phyloP scores from a whole-genome alignment of 164 flowering plant species.

The Vitis riparia region DNA sequence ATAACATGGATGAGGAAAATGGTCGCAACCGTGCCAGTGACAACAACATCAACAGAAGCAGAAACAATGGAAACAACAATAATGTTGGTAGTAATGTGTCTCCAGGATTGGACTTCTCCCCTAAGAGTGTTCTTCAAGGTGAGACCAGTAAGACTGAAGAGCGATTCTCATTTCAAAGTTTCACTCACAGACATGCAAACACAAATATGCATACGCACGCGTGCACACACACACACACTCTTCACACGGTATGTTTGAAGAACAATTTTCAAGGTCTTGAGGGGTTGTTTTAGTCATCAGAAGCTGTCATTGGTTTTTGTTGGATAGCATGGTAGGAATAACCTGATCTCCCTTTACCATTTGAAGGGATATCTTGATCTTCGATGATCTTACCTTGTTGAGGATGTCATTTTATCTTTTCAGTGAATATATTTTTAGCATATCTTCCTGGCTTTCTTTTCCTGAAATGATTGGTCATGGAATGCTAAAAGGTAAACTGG shows the following conservation, averaged over 20 bases:
- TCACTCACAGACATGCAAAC: background rate
- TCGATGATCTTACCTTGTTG: no score
- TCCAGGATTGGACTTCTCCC: conserved; percentile 34
- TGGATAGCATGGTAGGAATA: background rate
- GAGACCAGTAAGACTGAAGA: conserved; percentile 18
- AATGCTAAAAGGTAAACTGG: no score
- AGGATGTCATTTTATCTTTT: no score
- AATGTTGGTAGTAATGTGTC: background rate
- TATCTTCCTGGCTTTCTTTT: no score
- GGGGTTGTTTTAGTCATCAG: background rate
- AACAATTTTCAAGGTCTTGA: background rate
- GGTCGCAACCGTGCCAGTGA: background rate
- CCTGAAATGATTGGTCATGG: no score
- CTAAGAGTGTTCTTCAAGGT: conserved; percentile 49
- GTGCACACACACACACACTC: no score
- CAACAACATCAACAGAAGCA: conserved; percentile 5
- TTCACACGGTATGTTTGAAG: background rate
- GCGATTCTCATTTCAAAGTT: conserved; percentile 2
- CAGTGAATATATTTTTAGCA: no score
- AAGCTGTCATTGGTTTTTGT: background rate
- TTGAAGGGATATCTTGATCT: no score
- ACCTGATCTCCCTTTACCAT: background rate
- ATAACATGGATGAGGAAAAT: background rate
- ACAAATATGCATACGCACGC: background rate
- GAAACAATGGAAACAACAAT: background rate